These are phyloP conservation scores for Phytophthora sp. DNA, from an alignment of 352 stramenopile species.

Conservation along the genomic window DNA sequence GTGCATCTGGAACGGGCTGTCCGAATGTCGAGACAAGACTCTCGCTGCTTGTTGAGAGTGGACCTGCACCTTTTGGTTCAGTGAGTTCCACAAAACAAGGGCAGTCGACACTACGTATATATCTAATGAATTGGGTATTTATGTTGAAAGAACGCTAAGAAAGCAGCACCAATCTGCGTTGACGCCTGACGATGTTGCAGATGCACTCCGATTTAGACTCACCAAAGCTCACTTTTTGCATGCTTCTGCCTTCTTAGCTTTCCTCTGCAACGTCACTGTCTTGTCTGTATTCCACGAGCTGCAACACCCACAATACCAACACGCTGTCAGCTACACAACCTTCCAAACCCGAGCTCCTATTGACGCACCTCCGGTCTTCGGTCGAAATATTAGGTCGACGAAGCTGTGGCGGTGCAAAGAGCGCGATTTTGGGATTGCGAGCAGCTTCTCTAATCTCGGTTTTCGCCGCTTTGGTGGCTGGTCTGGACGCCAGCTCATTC, in stretches of 20 bases:
- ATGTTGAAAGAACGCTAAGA: slow-evolving; percentile 8
- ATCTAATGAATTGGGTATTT: slow-evolving; percentile 35
- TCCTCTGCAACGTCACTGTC: slow-evolving; percentile 58
- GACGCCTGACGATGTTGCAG: no score
- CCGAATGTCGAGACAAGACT: not conserved
- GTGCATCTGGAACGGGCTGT: not conserved
- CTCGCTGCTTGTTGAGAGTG: not conserved
- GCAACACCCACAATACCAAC: slow-evolving; percentile 2
- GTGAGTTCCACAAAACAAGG: no score
- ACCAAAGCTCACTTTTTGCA: slow-evolving; percentile 7
- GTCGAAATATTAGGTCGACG: slow-evolving; percentile 75
- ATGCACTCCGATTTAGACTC: no score
- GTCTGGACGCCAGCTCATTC: slow-evolving; percentile 13
- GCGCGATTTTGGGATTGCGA: slow-evolving; percentile 24
- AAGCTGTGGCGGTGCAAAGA: slow-evolving; percentile 67
- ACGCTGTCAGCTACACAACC: not conserved
- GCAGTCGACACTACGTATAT: slow-evolving; percentile 30
- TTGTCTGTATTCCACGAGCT: slow-evolving; percentile 77
- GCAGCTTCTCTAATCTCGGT: slow-evolving; percentile 14
- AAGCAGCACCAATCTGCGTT: no score
- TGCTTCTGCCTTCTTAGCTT: slow-evolving; percentile 28
- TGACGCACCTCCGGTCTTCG: slow-evolving; percentile 62
- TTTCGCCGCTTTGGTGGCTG: slow-evolving; percentile 33
- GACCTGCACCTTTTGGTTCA: not conserved
- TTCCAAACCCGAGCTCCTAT: not conserved